Percentiles rank a stretch among this genome's conserved stretches.
These are phyloP conservation scores for Clarireedia monteithiana DNA, from an alignment of 2,329 filamentous ascomycete genomes.

Conservation along the genomic window DNA sequence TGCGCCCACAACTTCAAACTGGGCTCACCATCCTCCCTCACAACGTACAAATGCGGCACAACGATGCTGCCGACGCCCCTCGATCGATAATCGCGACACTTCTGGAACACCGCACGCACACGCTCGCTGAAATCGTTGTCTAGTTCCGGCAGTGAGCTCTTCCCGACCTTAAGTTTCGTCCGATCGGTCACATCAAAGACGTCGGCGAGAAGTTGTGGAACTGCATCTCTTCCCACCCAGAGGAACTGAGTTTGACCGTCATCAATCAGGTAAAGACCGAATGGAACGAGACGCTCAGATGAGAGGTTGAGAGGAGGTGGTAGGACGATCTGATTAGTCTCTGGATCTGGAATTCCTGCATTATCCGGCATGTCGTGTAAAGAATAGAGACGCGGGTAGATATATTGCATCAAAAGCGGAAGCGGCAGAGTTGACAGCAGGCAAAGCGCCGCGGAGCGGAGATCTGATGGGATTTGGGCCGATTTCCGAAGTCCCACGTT, in stretches of 20 bases:
- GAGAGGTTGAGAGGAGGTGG: conserved; percentile 80
- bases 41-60: conserved; percentile 87
- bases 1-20: conserved; percentile 95
- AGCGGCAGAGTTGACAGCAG: conserved; percentile 89
- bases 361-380: conserved; percentile 95
- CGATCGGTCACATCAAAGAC: conserved; percentile 86
- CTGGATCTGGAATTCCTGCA: conserved; percentile 75
- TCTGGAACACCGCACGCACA: conserved; percentile 80
- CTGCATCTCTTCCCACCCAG: conserved; percentile 89
- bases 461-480: conserved; percentile 86
- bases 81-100: conserved; percentile 80
- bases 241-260: conserved; percentile 97
- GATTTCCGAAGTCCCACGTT: conserved; percentile 91
- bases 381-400: conserved; percentile 78
- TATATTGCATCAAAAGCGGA: conserved; percentile 86
- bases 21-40: conserved; percentile 92
- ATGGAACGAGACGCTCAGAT: conserved; percentile 78
- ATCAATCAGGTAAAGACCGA: conserved; percentile 92
- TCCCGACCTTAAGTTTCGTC: conserved; percentile 81
- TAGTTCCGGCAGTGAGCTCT: conserved; percentile 75
- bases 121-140: conserved; percentile 97
- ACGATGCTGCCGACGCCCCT: conserved; percentile 88
- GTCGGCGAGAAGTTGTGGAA: conserved; percentile 79
- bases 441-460: conserved; percentile 86
- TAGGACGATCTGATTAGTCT: conserved; percentile 82